A percentile compares a stretch with the other conserved stretches of the same genome.
Conservation (phyloP, 257 asterid genomes). For the Misopates orontium region DNA sequence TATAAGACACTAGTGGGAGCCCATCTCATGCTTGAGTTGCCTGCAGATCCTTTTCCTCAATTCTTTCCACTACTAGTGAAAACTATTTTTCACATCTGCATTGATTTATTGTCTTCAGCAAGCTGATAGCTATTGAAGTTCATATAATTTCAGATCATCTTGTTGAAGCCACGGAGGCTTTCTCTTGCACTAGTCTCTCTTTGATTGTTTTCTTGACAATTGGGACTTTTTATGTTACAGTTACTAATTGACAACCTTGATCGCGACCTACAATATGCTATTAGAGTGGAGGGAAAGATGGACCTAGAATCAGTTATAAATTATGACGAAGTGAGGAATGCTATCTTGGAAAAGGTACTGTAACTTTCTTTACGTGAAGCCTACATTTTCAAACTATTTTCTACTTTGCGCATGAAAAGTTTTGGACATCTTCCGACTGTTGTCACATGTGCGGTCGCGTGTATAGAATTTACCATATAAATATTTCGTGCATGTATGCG, state of each 20-base stretch:
- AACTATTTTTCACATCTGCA: slow-evolving; percentile 1
- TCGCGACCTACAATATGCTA: slow-evolving; percentile 97
- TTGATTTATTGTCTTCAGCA: slow-evolving; percentile 1
- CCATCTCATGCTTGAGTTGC: not conserved
- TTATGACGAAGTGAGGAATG: slow-evolving; percentile 84
- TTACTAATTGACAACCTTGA: slow-evolving; percentile 85
- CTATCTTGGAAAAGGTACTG: slow-evolving; percentile 80
- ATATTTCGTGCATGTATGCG: slow-evolving; percentile 4
- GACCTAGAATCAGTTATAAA: slow-evolving; percentile 73
- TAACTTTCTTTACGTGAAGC: slow-evolving; percentile 26
- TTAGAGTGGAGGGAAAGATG: slow-evolving; percentile 89
- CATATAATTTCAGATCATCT: slow-evolving; percentile 15
- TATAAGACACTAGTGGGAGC: not conserved
- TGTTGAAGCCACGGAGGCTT: slow-evolving; percentile 10
- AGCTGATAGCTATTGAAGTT: slow-evolving; percentile 2
- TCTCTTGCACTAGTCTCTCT: slow-evolving; percentile 8
- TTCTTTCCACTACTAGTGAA: slow-evolving; percentile 7
- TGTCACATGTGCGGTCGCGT: not conserved
- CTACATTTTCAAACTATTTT: slow-evolving; percentile 13
- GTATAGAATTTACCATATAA: not conserved
- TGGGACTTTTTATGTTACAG: slow-evolving; percentile 44
- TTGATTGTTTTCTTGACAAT: slow-evolving; percentile 28
- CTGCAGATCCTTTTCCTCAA: not conserved
- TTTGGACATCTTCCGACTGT: too few species aligned
- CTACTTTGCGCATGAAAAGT: too few species aligned